Evolutionary conservation across 768 basidiomycete species (phyloP).

Genomic region (Russula abietina): DNA sequence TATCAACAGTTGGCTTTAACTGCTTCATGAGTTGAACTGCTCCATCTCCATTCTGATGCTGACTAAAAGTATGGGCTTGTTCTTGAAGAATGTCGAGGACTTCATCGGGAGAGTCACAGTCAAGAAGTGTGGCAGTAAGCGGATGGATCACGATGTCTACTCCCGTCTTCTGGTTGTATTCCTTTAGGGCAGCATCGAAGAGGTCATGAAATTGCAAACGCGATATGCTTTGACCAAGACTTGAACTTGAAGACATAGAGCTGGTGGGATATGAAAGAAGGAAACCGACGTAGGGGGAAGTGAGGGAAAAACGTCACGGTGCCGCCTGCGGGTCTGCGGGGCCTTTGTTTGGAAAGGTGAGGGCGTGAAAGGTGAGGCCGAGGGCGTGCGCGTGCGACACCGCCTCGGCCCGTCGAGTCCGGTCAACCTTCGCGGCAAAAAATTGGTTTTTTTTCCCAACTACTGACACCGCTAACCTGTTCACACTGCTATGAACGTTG

Average conservation of each 20-base stretch:
- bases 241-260: not conserved
- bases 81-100: not conserved
- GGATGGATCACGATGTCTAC: not conserved
- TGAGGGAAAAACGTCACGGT: too few species aligned
- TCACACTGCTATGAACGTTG: too few species aligned
- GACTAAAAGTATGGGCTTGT: not conserved
- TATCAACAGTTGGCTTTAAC: not conserved
- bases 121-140: not conserved
- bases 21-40: not conserved
- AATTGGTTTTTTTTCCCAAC: too few species aligned
- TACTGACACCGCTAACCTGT: too few species aligned
- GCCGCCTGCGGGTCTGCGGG: too few species aligned
- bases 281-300: too few species aligned
- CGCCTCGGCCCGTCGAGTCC: too few species aligned
- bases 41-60: not conserved
- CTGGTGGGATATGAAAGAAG: not conserved
- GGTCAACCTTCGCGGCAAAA: too few species aligned
- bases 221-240: not conserved
- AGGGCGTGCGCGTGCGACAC: too few species aligned
- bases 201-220: not conserved
- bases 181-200: not conserved
- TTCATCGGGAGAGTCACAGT: not conserved
- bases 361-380: too few species aligned
- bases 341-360: too few species aligned
- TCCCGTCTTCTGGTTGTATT: not conserved